A percentile compares a stretch with the other conserved stretches of the same genome.
phyloP scores from a whole-genome alignment of 1,139 yeast genomes.

The Martiniozyma asiatica region DNA sequence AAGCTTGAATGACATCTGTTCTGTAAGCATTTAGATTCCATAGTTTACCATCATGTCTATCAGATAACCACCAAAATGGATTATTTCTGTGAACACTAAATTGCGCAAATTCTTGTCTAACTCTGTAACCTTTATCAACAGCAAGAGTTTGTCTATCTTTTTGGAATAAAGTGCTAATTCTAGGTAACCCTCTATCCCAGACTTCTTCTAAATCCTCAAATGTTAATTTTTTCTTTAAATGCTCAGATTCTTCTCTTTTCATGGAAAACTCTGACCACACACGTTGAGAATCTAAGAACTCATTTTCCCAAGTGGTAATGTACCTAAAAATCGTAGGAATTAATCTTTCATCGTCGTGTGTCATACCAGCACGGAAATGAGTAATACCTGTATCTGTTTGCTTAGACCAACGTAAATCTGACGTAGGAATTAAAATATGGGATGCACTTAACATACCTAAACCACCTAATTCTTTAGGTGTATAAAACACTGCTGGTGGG shows the following conservation, averaged over 20 bases:
- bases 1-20: slow-evolving; percentile 91
- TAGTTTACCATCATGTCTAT: slow-evolving; percentile 87
- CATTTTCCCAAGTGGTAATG: slow-evolving; percentile 94
- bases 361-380: slow-evolving; percentile 91
- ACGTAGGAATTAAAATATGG: slow-evolving; percentile 86
- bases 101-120: slow-evolving; percentile 68
- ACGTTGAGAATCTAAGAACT: slow-evolving; percentile 83
- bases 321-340: slow-evolving; percentile 93
- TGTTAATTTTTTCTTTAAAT: slow-evolving; percentile 75
- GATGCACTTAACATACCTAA: slow-evolving; percentile 96
- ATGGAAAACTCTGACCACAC: slow-evolving; percentile 98
- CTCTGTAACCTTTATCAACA: slow-evolving; percentile 87
- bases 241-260: slow-evolving; percentile 77
- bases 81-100: slow-evolving; percentile 60
- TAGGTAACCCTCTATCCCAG: slow-evolving; percentile 96
- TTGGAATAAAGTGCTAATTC: slow-evolving; percentile 90
- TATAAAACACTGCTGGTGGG: slow-evolving; percentile 97
- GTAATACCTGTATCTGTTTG: slow-evolving; percentile 94
- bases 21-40: slow-evolving; percentile 93
- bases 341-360: slow-evolving; percentile 59
- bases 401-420: slow-evolving; percentile 82
- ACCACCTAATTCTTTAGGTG: slow-evolving; percentile 96
- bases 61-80: slow-evolving; percentile 96
- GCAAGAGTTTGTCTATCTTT: slow-evolving; percentile 92
- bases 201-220: slow-evolving; percentile 88